Conservation (phyloP, 2,329 filamentous ascomycete species). For the Colletotrichum magnum region DNA sequence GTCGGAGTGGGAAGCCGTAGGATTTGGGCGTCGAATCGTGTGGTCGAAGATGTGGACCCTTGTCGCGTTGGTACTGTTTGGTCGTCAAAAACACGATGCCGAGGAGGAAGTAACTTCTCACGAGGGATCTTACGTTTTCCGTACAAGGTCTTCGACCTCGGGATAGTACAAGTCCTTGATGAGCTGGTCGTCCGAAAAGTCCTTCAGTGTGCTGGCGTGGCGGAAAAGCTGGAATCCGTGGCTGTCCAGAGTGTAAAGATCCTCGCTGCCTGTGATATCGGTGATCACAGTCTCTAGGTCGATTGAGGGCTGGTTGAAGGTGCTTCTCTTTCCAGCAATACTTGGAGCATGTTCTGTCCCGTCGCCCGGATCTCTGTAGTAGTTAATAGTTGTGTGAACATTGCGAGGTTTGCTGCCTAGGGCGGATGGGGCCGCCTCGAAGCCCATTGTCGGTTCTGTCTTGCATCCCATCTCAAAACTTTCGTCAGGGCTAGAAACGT, state of each 20-base stretch:
- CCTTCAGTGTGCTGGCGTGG: constrained; percentile 48
- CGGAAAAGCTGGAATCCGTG: constrained; percentile 58
- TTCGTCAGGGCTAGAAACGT: too few relatives aligned
- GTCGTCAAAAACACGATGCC: constrained; percentile 1
- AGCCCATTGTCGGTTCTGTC: background rate
- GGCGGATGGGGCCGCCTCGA: background rate
- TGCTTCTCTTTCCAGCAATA: constrained; percentile 31
- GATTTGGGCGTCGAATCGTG: constrained; percentile 60
- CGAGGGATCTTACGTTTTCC: constrained; percentile 41
- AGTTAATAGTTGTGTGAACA: constrained; percentile 52
- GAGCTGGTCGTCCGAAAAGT: constrained; percentile 66
- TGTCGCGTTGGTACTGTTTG: constrained; percentile 65
- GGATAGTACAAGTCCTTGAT: constrained; percentile 79
- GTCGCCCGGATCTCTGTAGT: constrained; percentile 30
- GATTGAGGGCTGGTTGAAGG: constrained; percentile 6
- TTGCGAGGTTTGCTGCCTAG: constrained; percentile 35
- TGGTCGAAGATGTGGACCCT: constrained; percentile 74
- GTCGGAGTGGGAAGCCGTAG: constrained; percentile 9
- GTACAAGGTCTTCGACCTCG: constrained; percentile 73
- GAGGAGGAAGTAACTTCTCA: background rate
- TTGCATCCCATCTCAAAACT: background rate
- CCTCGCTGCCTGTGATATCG: constrained; percentile 58
- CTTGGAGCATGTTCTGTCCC: constrained; percentile 31
- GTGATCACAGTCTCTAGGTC: constrained; percentile 47
- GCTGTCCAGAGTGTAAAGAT: constrained; percentile 55